phyloP scores from a whole-genome alignment of 371 early-diverging fungal genomes.

The Mortierella sp. region DNA sequence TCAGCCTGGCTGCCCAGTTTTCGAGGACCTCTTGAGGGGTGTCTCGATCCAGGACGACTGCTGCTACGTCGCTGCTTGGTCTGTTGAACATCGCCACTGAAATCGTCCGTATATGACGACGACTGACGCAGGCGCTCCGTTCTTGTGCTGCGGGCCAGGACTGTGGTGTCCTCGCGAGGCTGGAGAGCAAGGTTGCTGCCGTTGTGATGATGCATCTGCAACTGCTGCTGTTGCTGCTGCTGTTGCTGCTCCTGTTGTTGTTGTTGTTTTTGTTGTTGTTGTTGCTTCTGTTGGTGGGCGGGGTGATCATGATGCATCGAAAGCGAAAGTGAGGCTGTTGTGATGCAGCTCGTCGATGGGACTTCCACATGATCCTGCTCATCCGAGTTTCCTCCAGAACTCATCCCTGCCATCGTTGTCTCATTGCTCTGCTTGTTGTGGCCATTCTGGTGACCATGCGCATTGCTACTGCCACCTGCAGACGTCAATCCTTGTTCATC shows the following conservation, averaged over 20 bases:
- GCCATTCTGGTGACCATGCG: conserved; percentile 1
- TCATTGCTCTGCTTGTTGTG: conserved; percentile 44
- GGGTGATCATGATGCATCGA: conserved; percentile 39
- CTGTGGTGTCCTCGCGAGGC: not conserved
- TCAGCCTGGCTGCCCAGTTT: conserved; percentile 22
- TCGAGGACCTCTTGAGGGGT: not conserved
- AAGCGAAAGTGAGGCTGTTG: conserved; percentile 44
- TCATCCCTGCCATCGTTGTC: conserved; percentile 54
- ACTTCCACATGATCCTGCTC: conserved; percentile 57
- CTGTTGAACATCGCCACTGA: not conserved
- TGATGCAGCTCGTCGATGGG: conserved; percentile 49
- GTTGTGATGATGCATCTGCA: not conserved
- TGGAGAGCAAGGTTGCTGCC: conserved; percentile 2
- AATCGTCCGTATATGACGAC: not conserved
- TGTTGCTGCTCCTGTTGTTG: conserved; percentile 19
- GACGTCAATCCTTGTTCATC: not conserved
- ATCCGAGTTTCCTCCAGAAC: conserved; percentile 49
- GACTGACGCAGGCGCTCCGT: not conserved
- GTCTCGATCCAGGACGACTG: not conserved
- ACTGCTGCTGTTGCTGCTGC: conserved; percentile 16
- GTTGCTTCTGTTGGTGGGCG: conserved; percentile 14
- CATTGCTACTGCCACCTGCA: not conserved
- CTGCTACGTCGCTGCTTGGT: not conserved
- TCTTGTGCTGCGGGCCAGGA: not conserved
- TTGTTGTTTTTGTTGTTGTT: conserved; percentile 19